phyloP scores from a whole-genome alignment of 2,329 filamentous ascomycete genomes.

The Aspergillus eucalypticola region DNA sequence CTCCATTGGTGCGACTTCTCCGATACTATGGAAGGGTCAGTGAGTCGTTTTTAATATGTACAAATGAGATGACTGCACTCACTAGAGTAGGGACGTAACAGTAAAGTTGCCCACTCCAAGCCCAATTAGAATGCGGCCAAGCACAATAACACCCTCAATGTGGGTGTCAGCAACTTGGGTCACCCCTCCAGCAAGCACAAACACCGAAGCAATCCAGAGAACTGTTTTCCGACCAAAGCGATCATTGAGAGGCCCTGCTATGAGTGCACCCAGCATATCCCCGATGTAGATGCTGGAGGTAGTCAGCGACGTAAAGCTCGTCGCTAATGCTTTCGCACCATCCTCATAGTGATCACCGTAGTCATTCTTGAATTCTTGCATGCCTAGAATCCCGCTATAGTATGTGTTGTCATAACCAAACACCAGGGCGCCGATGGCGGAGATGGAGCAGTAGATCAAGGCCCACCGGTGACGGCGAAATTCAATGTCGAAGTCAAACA shows the following conservation, averaged over 20 bases:
- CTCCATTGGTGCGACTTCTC: slow-evolving; percentile 30
- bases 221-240: slow-evolving; percentile 37
- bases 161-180: slow-evolving; percentile 26
- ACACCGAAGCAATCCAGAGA: slow-evolving; percentile 36
- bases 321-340: slow-evolving; percentile 23
- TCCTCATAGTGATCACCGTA: slow-evolving; percentile 24
- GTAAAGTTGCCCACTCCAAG: slow-evolving; percentile 36
- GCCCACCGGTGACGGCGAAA: slow-evolving; percentile 25
- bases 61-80: neutral
- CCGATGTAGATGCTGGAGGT: slow-evolving; percentile 44
- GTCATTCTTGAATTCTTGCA: slow-evolving; percentile 27
- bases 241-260: slow-evolving; percentile 42
- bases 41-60: neutral
- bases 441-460: slow-evolving; percentile 28
- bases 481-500: slow-evolving; percentile 21
- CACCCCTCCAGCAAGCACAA: slow-evolving; percentile 34
- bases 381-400: slow-evolving; percentile 32
- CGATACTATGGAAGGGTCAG: slow-evolving; percentile 20
- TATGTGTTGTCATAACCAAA: slow-evolving; percentile 34
- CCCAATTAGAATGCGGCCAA: slow-evolving; percentile 31
- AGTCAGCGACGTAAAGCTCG: slow-evolving; percentile 34
- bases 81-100: slow-evolving; percentile 32
- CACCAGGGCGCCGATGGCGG: slow-evolving; percentile 29
- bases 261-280: slow-evolving; percentile 40
- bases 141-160: slow-evolving; percentile 27